Evolutionary conservation across 208 protist genomes (phyloP).

Genomic region (Trypanosoma grayi): DNA sequence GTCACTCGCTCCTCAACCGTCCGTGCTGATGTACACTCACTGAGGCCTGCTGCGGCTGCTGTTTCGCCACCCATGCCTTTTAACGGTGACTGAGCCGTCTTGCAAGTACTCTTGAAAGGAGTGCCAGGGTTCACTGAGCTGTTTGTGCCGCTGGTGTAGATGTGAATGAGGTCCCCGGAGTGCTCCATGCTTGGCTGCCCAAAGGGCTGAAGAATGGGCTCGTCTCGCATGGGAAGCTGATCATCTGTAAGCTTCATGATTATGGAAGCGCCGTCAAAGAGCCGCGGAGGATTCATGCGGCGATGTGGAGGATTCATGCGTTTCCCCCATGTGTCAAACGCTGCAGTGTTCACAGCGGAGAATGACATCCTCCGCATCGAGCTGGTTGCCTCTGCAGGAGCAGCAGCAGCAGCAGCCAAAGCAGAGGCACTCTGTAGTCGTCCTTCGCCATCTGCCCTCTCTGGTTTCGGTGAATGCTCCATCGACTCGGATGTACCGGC

Average conservation of each 20-base stretch:
- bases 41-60: neutral
- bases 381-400: neutral
- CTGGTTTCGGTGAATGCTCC: neutral
- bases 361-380: neutral
- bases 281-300: conserved; percentile 16
- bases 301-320: neutral
- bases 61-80: neutral
- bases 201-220: conserved; percentile 16
- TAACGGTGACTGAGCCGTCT: conserved; percentile 8
- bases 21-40: neutral
- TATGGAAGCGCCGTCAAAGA: conserved; percentile 70
- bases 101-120: neutral
- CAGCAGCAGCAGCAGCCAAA: neutral
- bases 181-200: neutral
- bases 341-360: neutral
- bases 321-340: neutral
- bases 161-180: conserved; percentile 7
- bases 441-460: neutral
- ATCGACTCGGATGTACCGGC: neutral
- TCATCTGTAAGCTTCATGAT: conserved; percentile 65
- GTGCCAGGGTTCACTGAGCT: neutral
- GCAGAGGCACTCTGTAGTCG: neutral
- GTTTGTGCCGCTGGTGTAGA: neutral
- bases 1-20: conserved; percentile 44
- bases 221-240: conserved; percentile 35